A percentile compares a stretch with the other conserved stretches of the same genome.
Conservation (phyloP, 129 eudicot genomes). For the Apium graveolens region DNA sequence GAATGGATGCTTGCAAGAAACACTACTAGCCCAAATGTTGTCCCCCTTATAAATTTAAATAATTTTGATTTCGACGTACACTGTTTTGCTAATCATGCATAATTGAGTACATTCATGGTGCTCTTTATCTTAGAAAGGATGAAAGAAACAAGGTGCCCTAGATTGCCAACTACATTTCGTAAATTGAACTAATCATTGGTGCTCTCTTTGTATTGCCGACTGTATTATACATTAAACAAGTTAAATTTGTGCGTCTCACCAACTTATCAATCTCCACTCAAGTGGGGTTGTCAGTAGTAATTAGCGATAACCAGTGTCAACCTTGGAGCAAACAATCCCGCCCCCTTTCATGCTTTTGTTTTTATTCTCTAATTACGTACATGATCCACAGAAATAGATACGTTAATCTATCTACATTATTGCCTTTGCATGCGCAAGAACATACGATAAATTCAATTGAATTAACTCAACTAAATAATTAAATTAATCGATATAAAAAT, state of each 20-base stretch:
- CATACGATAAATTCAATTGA: too few species aligned
- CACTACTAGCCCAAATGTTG: background rate
- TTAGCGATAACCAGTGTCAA: background rate
- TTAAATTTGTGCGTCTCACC: background rate
- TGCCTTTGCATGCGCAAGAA: too few species aligned
- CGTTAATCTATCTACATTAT: too few species aligned
- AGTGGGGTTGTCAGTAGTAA: conserved; percentile 3
- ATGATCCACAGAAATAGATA: background rate
- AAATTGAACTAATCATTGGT: background rate
- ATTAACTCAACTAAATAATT: too few species aligned
- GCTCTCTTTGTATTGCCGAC: background rate
- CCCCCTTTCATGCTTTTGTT: background rate
- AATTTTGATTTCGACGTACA: background rate
- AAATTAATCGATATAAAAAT: too few species aligned
- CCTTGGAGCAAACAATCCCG: background rate
- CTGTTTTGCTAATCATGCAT: background rate
- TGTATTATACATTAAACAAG: background rate
- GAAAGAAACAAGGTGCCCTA: background rate
- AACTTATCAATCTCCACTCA: conserved; percentile 1
- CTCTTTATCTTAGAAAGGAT: too few species aligned
- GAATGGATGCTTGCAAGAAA: background rate
- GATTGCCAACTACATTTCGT: background rate
- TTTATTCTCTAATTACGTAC: background rate
- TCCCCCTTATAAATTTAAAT: background rate
- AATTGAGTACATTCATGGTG: background rate